A percentile compares a stretch with the other conserved stretches of the same genome.
Conservation (phyloP, 202 grass and related monocot genomes). For the Zizania palustris region DNA sequence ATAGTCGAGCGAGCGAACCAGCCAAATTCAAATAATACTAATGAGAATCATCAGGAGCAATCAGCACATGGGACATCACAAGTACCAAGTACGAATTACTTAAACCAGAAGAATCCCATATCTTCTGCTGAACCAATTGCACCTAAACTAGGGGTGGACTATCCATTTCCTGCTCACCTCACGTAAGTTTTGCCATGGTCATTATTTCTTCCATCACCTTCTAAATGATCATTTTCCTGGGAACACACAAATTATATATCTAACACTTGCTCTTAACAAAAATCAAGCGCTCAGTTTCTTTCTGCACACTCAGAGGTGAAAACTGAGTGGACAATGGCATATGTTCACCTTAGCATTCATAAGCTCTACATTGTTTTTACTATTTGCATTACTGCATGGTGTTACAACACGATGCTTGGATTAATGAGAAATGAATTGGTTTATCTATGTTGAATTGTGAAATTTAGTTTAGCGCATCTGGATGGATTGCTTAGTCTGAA, state of each 20-base stretch:
- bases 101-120: slow-evolving; percentile 51
- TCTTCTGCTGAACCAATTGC: slow-evolving; percentile 68
- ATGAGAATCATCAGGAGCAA: slow-evolving; percentile 50
- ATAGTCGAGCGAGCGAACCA: slow-evolving; percentile 66
- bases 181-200: slow-evolving; percentile 56
- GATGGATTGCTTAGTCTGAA: neutral
- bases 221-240: slow-evolving; percentile 14
- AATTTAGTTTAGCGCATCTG: neutral
- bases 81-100: slow-evolving; percentile 37
- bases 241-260: neutral
- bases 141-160: slow-evolving; percentile 83
- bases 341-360: neutral
- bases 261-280: neutral
- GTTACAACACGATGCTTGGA: neutral
- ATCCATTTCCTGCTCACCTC: slow-evolving; percentile 89
- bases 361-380: neutral
- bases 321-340: neutral
- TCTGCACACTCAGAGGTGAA: neutral
- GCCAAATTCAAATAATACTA: slow-evolving; percentile 47
- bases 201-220: slow-evolving; percentile 11
- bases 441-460: slow-evolving; percentile 8
- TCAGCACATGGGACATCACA: slow-evolving; percentile 30
- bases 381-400: neutral
- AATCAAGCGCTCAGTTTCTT: neutral
- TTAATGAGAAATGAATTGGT: neutral